Conservation (phyloP, 495 filamentous ascomycete genomes). For the Annulohypoxylon moriforme region DNA sequence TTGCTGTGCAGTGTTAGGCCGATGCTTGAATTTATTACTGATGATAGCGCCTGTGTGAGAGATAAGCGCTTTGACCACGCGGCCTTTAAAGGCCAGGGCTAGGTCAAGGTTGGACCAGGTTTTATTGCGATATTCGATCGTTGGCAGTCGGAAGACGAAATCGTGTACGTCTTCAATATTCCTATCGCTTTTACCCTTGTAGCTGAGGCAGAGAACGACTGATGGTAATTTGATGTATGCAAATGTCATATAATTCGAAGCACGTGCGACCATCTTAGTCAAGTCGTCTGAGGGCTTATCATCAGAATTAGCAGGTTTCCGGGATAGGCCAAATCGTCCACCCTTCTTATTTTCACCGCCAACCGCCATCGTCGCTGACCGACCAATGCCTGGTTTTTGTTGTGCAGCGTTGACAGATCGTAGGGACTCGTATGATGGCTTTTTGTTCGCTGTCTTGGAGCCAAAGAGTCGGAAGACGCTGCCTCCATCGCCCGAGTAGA, state of each 20-base stretch:
- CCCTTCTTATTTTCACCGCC: conserved; percentile 63
- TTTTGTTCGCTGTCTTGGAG: conserved; percentile 62
- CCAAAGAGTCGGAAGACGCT: conserved; percentile 68
- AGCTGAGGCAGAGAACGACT: conserved; percentile 94
- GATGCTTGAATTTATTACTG: conserved; percentile 94
- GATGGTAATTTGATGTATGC: conserved; percentile 94
- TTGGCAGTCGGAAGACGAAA: conserved; percentile 95
- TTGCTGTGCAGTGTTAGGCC: conserved; percentile 80
- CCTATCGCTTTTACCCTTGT: conserved; percentile 94
- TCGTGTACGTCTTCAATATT: conserved; percentile 97
- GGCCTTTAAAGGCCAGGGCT: conserved; percentile 89
- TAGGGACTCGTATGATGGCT: conserved; percentile 75
- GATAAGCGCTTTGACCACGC: conserved; percentile 92
- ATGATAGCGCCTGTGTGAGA: conserved; percentile 96
- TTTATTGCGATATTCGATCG: conserved; percentile 96
- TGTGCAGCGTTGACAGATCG: conserved; percentile 57
- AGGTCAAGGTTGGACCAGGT: conserved; percentile 99
- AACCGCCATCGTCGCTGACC: conserved; percentile 61
- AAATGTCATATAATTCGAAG: conserved; percentile 96
- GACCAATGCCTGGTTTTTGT: conserved; percentile 57
- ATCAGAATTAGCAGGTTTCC: conserved; percentile 49
- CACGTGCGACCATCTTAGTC: conserved; percentile 97
- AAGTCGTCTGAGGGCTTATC: conserved; percentile 82
- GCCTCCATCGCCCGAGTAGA: conserved; percentile 59
- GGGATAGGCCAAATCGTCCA: conserved; percentile 58